Evolutionary conservation across 1,284 basidiomycete genomes (phyloP).

Genomic region (Ustilago xerochloae): DNA sequence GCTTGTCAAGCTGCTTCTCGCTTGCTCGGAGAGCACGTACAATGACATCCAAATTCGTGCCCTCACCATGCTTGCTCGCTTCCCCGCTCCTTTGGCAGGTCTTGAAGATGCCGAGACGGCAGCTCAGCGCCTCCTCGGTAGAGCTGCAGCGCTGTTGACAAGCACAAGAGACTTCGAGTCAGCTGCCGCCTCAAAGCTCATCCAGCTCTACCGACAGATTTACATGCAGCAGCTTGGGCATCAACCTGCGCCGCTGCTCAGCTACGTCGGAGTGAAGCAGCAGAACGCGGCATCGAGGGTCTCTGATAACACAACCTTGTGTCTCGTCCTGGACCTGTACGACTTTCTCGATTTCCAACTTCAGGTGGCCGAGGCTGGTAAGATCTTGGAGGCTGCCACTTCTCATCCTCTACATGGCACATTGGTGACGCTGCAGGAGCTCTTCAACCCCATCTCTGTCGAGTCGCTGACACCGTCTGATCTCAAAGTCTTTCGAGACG

Average conservation of each 20-base stretch:
- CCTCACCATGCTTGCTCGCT: constrained; percentile 48
- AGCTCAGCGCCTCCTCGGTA: constrained; percentile 32
- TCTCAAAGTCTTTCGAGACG: constrained; percentile 17
- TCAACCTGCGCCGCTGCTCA: constrained; percentile 26
- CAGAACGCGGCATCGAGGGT: not conserved
- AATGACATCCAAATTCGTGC: constrained; percentile 56
- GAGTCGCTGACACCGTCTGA: constrained; percentile 16
- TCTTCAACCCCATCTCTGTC: constrained; percentile 48
- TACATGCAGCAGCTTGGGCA: constrained; percentile 51
- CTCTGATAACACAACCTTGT: constrained; percentile 22
- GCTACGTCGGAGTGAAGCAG: constrained; percentile 8
- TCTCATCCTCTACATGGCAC: constrained; percentile 66
- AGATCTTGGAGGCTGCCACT: constrained; percentile 58
- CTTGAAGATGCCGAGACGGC: constrained; percentile 30
- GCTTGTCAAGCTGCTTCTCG: constrained; percentile 50
- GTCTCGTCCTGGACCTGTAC: constrained; percentile 60
- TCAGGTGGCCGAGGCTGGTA: constrained; percentile 47
- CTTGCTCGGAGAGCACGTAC: constrained; percentile 58
- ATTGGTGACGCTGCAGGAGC: constrained; percentile 64
- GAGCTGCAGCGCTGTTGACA: constrained; percentile 47
- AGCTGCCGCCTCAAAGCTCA: constrained; percentile 49
- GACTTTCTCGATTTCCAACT: constrained; percentile 52
- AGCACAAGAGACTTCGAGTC: constrained; percentile 57
- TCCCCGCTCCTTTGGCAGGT: constrained; percentile 49
- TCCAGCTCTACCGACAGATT: constrained; percentile 52